phyloP scores from a whole-genome alignment of 257 asterid genomes.

The Mitragyna speciosa region DNA sequence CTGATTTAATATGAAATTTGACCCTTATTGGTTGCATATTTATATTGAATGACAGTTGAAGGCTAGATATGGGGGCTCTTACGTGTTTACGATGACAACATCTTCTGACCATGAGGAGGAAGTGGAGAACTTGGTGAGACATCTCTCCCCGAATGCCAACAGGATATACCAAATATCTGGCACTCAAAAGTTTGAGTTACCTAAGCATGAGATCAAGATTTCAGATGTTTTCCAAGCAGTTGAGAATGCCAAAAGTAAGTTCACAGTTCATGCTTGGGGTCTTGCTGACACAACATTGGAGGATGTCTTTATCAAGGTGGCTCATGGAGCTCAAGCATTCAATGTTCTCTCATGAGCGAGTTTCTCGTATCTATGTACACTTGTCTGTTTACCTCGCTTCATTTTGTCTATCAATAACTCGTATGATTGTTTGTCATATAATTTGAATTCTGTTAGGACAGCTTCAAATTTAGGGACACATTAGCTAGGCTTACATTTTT shows the following conservation, averaged over 20 bases:
- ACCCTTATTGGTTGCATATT: not conserved
- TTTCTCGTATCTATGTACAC: not conserved
- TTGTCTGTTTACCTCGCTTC: not conserved
- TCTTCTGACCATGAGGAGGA: conserved; percentile 64
- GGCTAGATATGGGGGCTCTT: conserved; percentile 92
- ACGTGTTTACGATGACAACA: conserved; percentile 90
- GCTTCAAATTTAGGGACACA: too few species aligned
- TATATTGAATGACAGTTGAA: conserved; percentile 56
- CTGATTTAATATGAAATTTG: not conserved
- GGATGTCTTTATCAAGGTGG: conserved; percentile 95
- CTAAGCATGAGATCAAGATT: conserved; percentile 72
- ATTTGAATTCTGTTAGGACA: too few species aligned
- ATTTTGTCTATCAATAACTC: too few species aligned
- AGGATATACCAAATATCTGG: conserved; percentile 87
- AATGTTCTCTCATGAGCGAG: conserved; percentile 48
- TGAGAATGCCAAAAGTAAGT: conserved; percentile 75
- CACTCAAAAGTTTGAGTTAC: conserved; percentile 90
- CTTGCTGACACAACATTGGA: conserved; percentile 88
- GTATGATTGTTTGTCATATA: too few species aligned
- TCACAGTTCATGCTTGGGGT: conserved; percentile 95
- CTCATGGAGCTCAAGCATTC: conserved; percentile 69
- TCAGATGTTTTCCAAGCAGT: conserved; percentile 87
- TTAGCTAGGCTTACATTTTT: too few species aligned
- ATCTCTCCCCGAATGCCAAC: conserved; percentile 66
- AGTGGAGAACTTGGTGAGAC: conserved; percentile 58